Percentiles rank a stretch among this genome's conserved stretches.
Evolutionary conservation across 768 basidiomycete genomes (phyloP).

Genomic region (Pisolithus albus): DNA sequence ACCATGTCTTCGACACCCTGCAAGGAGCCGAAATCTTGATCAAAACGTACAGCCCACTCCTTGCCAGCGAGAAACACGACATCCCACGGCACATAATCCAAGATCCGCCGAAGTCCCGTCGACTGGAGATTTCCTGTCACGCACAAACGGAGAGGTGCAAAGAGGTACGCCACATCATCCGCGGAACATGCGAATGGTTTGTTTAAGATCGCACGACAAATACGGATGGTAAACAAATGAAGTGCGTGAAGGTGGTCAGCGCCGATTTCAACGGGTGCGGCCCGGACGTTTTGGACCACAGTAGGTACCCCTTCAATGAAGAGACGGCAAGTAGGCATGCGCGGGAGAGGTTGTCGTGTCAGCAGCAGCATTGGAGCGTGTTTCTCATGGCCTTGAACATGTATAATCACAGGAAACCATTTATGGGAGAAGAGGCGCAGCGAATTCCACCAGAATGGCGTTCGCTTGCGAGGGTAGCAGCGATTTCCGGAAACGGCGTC

Average conservation of each 20-base stretch:
- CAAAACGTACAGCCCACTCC: slow-evolving; percentile 46
- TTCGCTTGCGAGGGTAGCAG: slow-evolving; percentile 49
- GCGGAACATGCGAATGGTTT: slow-evolving; percentile 55
- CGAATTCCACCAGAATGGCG: slow-evolving; percentile 62
- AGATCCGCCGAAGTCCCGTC: slow-evolving; percentile 26
- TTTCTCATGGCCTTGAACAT: slow-evolving; percentile 21
- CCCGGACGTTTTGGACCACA: slow-evolving; percentile 38
- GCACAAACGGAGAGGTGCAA: slow-evolving; percentile 49
- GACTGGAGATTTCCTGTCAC: slow-evolving; percentile 23
- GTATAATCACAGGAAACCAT: slow-evolving; percentile 36
- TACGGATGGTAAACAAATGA: slow-evolving; percentile 54
- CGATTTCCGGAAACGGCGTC: slow-evolving; percentile 38
- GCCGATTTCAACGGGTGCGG: slow-evolving; percentile 42
- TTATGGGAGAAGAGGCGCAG: slow-evolving; percentile 15
- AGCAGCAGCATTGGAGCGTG: slow-evolving; percentile 59
- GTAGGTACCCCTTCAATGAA: slow-evolving; percentile 48
- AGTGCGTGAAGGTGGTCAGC: slow-evolving; percentile 41
- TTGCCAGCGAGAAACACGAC: slow-evolving; percentile 45
- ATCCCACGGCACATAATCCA: slow-evolving; percentile 57
- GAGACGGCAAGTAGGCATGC: slow-evolving; percentile 47
- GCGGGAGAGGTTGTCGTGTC: slow-evolving; percentile 60
- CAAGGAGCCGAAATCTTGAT: slow-evolving; percentile 25
- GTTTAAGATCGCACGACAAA: slow-evolving; percentile 58
- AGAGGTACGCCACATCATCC: slow-evolving; percentile 55
- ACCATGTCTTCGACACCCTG: slow-evolving; percentile 53